Evolutionary conservation across 345 rosid species (phyloP), one percentile per base, ranked within the genome.

Genomic region (Heritiera fomes): DNA sequence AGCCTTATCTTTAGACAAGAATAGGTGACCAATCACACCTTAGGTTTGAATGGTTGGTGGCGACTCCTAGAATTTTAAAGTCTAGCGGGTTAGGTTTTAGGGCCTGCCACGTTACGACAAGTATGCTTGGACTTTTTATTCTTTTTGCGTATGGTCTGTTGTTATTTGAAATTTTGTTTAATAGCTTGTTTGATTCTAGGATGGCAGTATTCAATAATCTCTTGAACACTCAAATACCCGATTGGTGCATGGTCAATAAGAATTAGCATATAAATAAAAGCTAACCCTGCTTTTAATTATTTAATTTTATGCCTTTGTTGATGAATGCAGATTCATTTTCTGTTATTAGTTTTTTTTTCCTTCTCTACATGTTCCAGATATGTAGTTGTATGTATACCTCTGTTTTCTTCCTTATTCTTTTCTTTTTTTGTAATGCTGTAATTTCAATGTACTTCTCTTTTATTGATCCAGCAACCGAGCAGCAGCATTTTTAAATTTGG

Each of bases 401-500:
- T 23, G 28, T 23, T 23, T 23, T 23, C 28, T 23, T 23, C 28
- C 28, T 23, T 23, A 23, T 23, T 23, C 28, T 23, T 23, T 23
- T 23, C 28, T 23, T 23, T 23, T 23, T 23, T 0, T 1, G 38
- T 1, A 17, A 38, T 40, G 8, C 38, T 49, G n/a, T 23, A 32
- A 23, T 67, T 28, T 45, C 40, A 66, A 46, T 68, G 47, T 45
- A 8, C 18, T 79, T 49, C 34, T 81, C 58, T 71, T 78, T 61
- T 60, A 7, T 23, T 77, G 83, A 50, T 30, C 71, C 87, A 96
- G 99, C 90, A 96, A 96, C 79, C 97, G 98, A 61, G 98, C 98
- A 78, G 99, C 98, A 38, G 98, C 99, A 3, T 96, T 96, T 84
- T 84, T 96, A 82, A 89, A 89, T 77, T 84, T 96, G 82, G 97